Evolutionary conservation across 805 yeast species (phyloP).

Genomic region (Zygosaccharomyces bailii): DNA sequence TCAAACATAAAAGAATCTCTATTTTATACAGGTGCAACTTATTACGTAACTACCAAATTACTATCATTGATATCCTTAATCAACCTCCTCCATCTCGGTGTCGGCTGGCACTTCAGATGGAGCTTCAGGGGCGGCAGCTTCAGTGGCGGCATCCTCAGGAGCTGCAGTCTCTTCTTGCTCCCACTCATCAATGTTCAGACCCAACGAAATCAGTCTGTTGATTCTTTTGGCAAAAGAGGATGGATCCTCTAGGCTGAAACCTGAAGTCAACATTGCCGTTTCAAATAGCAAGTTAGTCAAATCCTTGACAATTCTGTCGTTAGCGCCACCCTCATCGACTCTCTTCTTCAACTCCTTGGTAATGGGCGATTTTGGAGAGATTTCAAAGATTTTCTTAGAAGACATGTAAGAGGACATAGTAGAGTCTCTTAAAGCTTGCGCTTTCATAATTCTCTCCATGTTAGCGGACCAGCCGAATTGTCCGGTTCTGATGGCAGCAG

Average conservation of each 20-base stretch:
- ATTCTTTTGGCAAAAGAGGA: conserved; percentile 95
- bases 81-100: conserved; percentile 99
- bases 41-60: conserved; percentile 9
- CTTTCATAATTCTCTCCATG: conserved; percentile 99
- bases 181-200: conserved; percentile 95
- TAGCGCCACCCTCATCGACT: conserved; percentile 96
- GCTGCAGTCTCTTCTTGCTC: conserved; percentile 46
- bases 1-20: conserved; percentile 7
- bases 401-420: conserved; percentile 99
- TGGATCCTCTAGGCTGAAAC: conserved; percentile 99
- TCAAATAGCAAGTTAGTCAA: conserved; percentile 93
- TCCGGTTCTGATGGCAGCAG: conserved; percentile 99
- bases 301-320: conserved; percentile 97
- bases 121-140: conserved; percentile 40
- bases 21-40: conserved; percentile 17
- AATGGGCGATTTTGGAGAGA: conserved; percentile 94
- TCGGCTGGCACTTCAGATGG: conserved; percentile 67
- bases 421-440: conserved; percentile 98
- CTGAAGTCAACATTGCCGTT: conserved; percentile 97
- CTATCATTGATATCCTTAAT: conserved; percentile 43
- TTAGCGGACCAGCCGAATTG: conserved; percentile 99
- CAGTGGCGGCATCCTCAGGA: conserved; percentile 20
- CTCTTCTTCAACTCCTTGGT: conserved; percentile 93
- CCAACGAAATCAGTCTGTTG: conserved; percentile 96
- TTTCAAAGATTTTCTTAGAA: conserved; percentile 98